A percentile compares a stretch with the other conserved stretches of the same genome.
phyloP scores from a whole-genome alignment of 1,139 yeast genomes.

The Protomyces lactucae-debilis region DNA sequence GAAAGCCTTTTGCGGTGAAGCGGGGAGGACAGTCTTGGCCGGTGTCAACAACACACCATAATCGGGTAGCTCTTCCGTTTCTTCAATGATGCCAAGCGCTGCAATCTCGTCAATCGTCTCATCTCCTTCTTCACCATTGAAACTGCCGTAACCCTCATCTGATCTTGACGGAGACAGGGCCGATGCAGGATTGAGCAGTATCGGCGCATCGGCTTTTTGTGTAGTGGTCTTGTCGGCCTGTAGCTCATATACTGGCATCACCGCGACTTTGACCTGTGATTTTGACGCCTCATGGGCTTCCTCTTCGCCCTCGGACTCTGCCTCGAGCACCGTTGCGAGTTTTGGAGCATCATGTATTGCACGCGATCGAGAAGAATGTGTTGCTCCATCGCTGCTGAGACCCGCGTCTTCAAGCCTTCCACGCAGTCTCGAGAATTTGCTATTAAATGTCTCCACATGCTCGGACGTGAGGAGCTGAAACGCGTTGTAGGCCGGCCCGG shows the following conservation, averaged over 20 bases:
- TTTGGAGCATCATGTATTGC: background rate
- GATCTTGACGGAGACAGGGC: conserved; percentile 3
- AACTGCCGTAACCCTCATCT: conserved; percentile 23
- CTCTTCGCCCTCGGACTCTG: conserved; percentile 8
- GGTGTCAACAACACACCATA: conserved; percentile 20
- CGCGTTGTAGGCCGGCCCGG: conserved; percentile 10
- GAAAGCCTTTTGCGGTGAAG: background rate
- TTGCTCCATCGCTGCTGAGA: background rate
- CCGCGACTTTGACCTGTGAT: background rate
- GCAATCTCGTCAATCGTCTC: conserved; percentile 20
- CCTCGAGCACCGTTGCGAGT: background rate
- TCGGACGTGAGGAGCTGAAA: conserved; percentile 13
- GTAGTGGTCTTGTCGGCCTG: background rate
- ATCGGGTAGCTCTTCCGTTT: conserved; percentile 17
- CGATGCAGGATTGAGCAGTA: background rate
- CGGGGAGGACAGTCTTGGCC: background rate
- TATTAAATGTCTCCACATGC: conserved; percentile 19
- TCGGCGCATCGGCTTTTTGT: background rate
- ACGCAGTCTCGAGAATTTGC: conserved; percentile 5
- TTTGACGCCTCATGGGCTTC: background rate
- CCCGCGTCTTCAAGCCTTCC: background rate
- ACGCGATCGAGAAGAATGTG: background rate
- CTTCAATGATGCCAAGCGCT: conserved; percentile 20
- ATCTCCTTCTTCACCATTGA: conserved; percentile 16
- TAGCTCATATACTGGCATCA: background rate